Percentiles rank a stretch among this genome's conserved stretches.
Evolutionary conservation across 257 asterid genomes (phyloP).

Genomic region (Solanum pinnatisectum): DNA sequence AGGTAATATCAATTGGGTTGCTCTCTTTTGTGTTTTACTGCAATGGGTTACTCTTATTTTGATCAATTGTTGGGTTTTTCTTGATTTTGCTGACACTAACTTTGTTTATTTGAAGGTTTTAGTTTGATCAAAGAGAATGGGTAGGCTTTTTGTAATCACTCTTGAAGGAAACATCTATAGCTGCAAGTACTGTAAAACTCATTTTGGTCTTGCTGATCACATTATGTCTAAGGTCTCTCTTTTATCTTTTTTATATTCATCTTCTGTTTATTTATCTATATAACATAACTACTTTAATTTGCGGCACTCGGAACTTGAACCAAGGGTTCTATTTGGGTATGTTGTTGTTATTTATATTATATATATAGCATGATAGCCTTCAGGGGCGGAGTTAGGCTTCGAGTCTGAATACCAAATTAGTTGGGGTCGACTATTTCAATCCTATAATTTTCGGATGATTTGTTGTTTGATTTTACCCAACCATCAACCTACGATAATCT

Average conservation of each 20-base stretch:
- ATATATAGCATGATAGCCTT: not conserved
- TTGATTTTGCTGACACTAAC: not conserved
- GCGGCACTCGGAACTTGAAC: no score
- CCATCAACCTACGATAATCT: not conserved
- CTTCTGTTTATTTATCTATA: not conserved
- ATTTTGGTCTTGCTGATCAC: conserved; percentile 51
- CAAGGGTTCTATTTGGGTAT: no score
- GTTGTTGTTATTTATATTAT: not conserved
- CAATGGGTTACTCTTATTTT: not conserved
- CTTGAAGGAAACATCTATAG: conserved; percentile 54
- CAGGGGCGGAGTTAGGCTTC: not conserved
- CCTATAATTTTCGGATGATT: not conserved
- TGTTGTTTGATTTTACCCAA: not conserved
- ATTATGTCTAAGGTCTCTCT: conserved; percentile 50
- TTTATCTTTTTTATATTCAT: not conserved
- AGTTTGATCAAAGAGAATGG: conserved; percentile 31
- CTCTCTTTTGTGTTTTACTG: not conserved
- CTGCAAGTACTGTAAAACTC: conserved; percentile 69
- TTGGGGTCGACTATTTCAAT: not conserved
- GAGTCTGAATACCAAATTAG: not conserved
- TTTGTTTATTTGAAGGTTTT: not conserved
- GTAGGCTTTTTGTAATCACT: conserved; percentile 46
- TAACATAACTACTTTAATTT: not conserved
- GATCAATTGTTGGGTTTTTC: not conserved
- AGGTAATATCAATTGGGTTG: not conserved